Evolutionary conservation across 129 eudicot species (phyloP), one percentile per base, ranked within the genome.

Genomic region (Flaveria trinervia): DNA sequence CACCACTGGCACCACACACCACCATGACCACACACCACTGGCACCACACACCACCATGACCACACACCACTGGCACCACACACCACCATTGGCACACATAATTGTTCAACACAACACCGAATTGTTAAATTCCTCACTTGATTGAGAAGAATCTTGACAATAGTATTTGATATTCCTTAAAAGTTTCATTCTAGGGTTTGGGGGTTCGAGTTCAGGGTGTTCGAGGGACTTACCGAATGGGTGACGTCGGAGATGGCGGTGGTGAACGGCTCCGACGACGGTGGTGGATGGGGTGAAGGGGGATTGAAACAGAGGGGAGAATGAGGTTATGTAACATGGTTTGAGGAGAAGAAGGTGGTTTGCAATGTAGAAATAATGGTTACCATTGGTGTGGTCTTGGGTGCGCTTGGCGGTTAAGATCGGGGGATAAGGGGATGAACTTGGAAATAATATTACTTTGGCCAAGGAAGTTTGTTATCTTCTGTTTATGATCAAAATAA

Each of bases 81-180:
- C 26, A 23, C 26, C 26, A 0, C 68, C 87, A 89, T 97, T 97
- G 88, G 97, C 98, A 93, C 48, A 90, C 96, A 56, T 90, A 88
- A 75, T 93, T 93, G 70, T 93, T 89, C 75, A 90, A 72, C 65
- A 93, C 68, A n/a, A 15, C 28, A 51, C 36, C 1, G 75, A 26
- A 43, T 49, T 52, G 41, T 16, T 44, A 25, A 8, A 67, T 1
- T 30, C 16, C 15, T 43, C 67, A 7, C 22, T 13, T 16, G 20
- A 3, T 85, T 23, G 26, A 23, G 26, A 23, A 23, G 26, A 23
- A 23, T 23, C 26, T 23, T 23, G 26, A 23, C 26, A 49, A 93
- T n/a, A 1, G 77, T 88, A 39, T 66, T 10, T 0, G 89, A 75
- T 8, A 93, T 93, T 3, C 87, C 86, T 5, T 65, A 28, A 11